Evolutionary conservation across 768 basidiomycete species (phyloP).

Genomic region (Rhodocollybia butyracea): DNA sequence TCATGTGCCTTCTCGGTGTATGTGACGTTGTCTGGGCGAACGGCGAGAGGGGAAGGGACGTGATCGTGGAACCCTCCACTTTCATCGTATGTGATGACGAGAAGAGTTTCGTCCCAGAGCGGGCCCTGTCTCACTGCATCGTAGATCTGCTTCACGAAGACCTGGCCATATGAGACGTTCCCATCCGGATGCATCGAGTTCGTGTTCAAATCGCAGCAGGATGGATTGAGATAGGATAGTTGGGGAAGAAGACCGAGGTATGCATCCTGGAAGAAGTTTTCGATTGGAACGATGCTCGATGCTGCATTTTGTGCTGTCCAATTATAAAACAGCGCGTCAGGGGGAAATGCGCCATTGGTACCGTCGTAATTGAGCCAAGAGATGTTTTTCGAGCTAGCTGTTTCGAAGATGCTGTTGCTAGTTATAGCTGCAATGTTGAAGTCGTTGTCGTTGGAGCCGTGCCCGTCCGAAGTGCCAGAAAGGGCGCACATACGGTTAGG

Average conservation of each 20-base stretch:
- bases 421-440: constrained; percentile 16
- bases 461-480: constrained; percentile 26
- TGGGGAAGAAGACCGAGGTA: constrained; percentile 22
- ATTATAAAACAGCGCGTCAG: constrained; percentile 21
- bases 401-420: constrained; percentile 24
- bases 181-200: constrained; percentile 24
- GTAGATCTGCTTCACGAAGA: constrained; percentile 27
- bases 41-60: constrained; percentile 26
- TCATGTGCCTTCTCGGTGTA: constrained; percentile 24
- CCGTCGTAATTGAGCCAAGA: constrained; percentile 26
- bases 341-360: constrained; percentile 18
- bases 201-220: constrained; percentile 17
- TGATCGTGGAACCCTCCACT: constrained; percentile 30
- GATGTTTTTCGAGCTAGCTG: constrained; percentile 19
- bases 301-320: constrained; percentile 18
- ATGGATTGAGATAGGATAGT: constrained; percentile 26
- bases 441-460: constrained; percentile 23
- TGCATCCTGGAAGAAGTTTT: constrained; percentile 27
- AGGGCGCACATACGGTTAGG: constrained; percentile 26
- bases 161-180: constrained; percentile 22
- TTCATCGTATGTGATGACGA: constrained; percentile 31
- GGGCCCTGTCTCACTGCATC: constrained; percentile 26
- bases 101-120: constrained; percentile 26
- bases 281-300: constrained; percentile 20
- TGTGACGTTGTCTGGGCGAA: constrained; percentile 21